These are phyloP conservation scores for Amanita inopinata DNA, from an alignment of 768 basidiomycete species.

Conservation along the genomic window DNA sequence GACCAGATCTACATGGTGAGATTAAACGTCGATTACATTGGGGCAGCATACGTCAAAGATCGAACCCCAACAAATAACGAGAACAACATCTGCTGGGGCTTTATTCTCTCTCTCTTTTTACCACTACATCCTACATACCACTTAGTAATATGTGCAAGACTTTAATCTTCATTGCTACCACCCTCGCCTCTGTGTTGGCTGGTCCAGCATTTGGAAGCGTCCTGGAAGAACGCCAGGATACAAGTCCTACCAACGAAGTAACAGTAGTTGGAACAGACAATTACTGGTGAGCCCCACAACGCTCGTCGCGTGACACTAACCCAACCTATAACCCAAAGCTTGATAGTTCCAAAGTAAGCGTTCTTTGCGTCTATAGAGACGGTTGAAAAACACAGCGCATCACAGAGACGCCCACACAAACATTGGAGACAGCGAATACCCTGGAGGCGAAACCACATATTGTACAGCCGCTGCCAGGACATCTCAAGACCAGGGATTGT, in stretches of 20 bases:
- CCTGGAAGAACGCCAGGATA: background rate
- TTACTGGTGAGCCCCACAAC: slow-evolving; percentile 1
- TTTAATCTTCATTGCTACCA: background rate
- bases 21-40: too few relatives aligned
- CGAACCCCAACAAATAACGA: too few relatives aligned
- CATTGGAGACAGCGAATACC: slow-evolving; percentile 46
- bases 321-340: background rate
- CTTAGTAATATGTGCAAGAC: too few relatives aligned
- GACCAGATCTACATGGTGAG: too few relatives aligned
- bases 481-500: slow-evolving; percentile 34
- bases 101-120: too few relatives aligned
- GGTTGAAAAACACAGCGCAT: background rate
- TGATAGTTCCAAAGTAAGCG: slow-evolving; percentile 8
- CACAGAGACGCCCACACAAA: slow-evolving; percentile 37
- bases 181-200: slow-evolving; percentile 1
- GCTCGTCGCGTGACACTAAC: background rate
- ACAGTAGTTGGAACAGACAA: background rate
- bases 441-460: slow-evolving; percentile 46
- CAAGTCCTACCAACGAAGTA: slow-evolving; percentile 5
- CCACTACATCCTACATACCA: too few relatives aligned
- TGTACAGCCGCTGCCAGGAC: slow-evolving; percentile 34
- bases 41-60: too few relatives aligned
- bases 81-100: too few relatives aligned
- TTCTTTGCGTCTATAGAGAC: background rate
- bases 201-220: background rate